These are phyloP conservation scores for Erythrobasidium hasegawianum DNA, from an alignment of 1,284 basidiomycete species.

Conservation along the genomic window DNA sequence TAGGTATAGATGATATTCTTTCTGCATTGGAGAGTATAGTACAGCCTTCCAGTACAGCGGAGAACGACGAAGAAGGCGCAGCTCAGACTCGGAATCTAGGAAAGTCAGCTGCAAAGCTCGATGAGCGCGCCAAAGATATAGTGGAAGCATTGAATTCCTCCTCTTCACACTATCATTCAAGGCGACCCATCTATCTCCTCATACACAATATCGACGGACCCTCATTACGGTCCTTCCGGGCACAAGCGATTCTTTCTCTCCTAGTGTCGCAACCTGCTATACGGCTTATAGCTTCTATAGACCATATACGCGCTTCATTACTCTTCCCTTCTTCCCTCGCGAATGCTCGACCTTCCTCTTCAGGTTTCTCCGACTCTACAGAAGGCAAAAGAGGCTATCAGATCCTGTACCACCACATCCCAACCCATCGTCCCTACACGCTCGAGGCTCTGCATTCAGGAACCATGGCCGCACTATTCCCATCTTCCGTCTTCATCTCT, in stretches of 20 bases:
- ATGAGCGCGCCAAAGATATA: constrained; percentile 39
- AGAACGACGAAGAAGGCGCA: neutral
- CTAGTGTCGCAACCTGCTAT: constrained; percentile 68
- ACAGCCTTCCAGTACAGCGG: neutral
- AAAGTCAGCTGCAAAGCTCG: constrained; percentile 36
- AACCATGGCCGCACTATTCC: constrained; percentile 39
- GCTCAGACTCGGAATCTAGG: neutral
- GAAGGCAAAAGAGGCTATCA: constrained; percentile 56
- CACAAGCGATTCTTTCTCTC: constrained; percentile 62
- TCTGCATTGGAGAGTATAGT: constrained; percentile 57
- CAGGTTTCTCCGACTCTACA: constrained; percentile 56
- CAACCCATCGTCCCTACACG: constrained; percentile 76
- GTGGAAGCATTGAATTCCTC: constrained; percentile 18
- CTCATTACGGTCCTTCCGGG: constrained; percentile 61
- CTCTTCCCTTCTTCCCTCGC: constrained; percentile 56
- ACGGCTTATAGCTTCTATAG: constrained; percentile 74
- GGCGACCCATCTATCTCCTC: constrained; percentile 62
- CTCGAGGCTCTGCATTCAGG: constrained; percentile 54
- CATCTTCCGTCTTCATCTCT: constrained; percentile 50
- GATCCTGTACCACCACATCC: constrained; percentile 83
- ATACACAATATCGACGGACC: constrained; percentile 83
- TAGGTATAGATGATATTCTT: constrained; percentile 67
- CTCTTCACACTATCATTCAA: neutral
- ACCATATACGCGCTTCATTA: constrained; percentile 74
- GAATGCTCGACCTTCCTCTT: constrained; percentile 49